Conservation (phyloP, 192 early-diverging fungal species). For the Ambispora gerdemannii region DNA sequence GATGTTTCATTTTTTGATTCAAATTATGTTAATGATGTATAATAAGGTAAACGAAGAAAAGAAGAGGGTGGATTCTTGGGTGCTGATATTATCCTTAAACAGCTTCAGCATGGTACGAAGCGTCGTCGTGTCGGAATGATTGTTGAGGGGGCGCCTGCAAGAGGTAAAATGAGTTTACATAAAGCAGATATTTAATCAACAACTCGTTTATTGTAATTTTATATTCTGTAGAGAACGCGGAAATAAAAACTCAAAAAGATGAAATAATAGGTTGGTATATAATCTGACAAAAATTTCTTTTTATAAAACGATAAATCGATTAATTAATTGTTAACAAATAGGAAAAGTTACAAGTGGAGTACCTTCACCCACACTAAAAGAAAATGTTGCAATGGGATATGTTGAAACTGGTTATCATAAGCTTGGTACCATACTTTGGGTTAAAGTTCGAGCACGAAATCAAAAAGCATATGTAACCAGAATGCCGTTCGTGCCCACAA, state of each 20-base stretch:
- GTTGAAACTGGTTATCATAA: slow-evolving; percentile 88
- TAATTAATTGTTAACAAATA: not conserved
- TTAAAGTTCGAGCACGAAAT: slow-evolving; percentile 83
- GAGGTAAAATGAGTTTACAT: slow-evolving; percentile 43
- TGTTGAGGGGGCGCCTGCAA: slow-evolving; percentile 91
- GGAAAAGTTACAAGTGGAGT: slow-evolving; percentile 84
- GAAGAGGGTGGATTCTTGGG: slow-evolving; percentile 91
- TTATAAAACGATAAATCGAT: not conserved
- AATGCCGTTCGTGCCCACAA: slow-evolving; percentile 92
- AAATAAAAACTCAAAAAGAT: slow-evolving; percentile 62
- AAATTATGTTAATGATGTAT: too few species aligned
- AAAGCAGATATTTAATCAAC: not conserved
- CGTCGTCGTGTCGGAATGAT: slow-evolving; percentile 86
- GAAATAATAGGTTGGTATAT: slow-evolving; percentile 57
- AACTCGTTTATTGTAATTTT: not conserved
- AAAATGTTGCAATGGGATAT: slow-evolving; percentile 98
- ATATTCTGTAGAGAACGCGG: slow-evolving; percentile 49
- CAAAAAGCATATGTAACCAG: slow-evolving; percentile 83
- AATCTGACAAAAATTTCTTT: not conserved
- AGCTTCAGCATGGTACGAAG: slow-evolving; percentile 76
- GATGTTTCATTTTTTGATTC: too few species aligned
- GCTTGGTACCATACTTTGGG: slow-evolving; percentile 84
- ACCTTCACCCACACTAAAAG: slow-evolving; percentile 85
- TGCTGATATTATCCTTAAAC: slow-evolving; percentile 75
- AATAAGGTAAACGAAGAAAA: slow-evolving; percentile 82